Percentiles rank a stretch among this genome's conserved stretches.
Conservation (phyloP, 768 basidiomycete species). For the Lentinula boryana region DNA sequence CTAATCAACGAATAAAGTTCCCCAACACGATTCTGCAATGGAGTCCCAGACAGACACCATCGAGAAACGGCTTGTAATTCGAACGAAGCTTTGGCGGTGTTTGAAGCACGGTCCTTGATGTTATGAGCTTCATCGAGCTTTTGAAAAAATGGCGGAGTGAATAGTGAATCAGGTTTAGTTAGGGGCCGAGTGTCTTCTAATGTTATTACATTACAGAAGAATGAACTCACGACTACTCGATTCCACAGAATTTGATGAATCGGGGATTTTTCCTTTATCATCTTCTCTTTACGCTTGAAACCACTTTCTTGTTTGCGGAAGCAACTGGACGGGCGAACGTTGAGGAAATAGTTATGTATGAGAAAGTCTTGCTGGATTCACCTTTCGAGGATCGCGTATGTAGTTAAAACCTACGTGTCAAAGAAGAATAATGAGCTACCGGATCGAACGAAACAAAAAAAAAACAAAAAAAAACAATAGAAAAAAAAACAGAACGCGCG, state of each 20-base stretch:
- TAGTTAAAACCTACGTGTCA: constrained; percentile 63
- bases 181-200: too few relatives aligned
- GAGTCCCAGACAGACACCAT: constrained; percentile 97
- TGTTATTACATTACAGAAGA: too few relatives aligned
- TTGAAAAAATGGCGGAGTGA: background rate
- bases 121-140: constrained; percentile 96
- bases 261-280: constrained; percentile 85
- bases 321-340: constrained; percentile 36
- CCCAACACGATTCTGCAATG: constrained; percentile 97
- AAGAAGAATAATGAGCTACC: background rate
- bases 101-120: constrained; percentile 92
- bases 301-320: constrained; percentile 92
- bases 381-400: constrained; percentile 83
- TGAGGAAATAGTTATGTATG: background rate
- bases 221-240: constrained; percentile 56
- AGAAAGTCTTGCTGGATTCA: constrained; percentile 6
- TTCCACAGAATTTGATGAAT: constrained; percentile 85
- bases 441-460: too few relatives aligned
- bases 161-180: background rate
- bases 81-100: constrained; percentile 97
- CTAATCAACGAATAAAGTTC: constrained; percentile 93
- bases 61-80: constrained; percentile 72
- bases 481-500: background rate
- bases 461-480: too few relatives aligned
- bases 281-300: constrained; percentile 78